Percentiles rank a stretch among this genome's conserved stretches.
These are phyloP conservation scores for Trifolium dubium DNA, from an alignment of 306 rosid species.

Conservation along the genomic window DNA sequence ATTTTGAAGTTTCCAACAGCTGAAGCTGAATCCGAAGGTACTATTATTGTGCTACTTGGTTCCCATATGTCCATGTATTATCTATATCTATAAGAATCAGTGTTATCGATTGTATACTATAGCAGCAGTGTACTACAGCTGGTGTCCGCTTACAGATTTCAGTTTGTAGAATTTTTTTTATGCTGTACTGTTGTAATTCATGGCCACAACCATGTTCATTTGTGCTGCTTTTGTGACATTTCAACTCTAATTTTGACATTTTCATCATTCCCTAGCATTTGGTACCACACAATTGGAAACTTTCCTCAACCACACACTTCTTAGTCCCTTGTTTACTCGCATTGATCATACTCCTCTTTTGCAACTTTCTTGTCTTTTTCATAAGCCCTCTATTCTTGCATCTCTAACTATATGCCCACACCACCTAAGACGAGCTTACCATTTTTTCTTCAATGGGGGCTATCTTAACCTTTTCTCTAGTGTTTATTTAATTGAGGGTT, in stretches of 20 bases:
- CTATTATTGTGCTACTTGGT: constrained; percentile 19
- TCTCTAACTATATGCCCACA: not conserved
- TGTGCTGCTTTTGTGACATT: not conserved
- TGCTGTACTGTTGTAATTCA: not conserved
- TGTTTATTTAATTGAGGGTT: not conserved
- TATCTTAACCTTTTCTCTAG: not conserved
- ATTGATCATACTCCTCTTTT: not conserved
- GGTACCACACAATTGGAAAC: not conserved
- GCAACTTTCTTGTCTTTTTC: no score
- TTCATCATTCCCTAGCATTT: not conserved
- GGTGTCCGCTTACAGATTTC: not conserved
- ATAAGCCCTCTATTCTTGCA: not conserved
- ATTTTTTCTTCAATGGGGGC: not conserved
- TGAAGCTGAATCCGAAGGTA: constrained; percentile 65
- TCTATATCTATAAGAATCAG: not conserved
- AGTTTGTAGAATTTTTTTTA: no score
- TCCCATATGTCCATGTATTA: constrained; percentile 3
- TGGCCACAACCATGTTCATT: not conserved
- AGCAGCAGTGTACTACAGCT: not conserved
- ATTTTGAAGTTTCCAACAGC: constrained; percentile 75
- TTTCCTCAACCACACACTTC: no score
- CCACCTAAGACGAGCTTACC: not conserved
- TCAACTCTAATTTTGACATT: not conserved
- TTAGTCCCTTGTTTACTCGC: not conserved
- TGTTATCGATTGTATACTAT: not conserved